Evolutionary conservation across 2,329 filamentous ascomycete genomes (phyloP), one percentile per base, ranked within the genome.

Genomic region (Dactylonectria macrodidyma): DNA sequence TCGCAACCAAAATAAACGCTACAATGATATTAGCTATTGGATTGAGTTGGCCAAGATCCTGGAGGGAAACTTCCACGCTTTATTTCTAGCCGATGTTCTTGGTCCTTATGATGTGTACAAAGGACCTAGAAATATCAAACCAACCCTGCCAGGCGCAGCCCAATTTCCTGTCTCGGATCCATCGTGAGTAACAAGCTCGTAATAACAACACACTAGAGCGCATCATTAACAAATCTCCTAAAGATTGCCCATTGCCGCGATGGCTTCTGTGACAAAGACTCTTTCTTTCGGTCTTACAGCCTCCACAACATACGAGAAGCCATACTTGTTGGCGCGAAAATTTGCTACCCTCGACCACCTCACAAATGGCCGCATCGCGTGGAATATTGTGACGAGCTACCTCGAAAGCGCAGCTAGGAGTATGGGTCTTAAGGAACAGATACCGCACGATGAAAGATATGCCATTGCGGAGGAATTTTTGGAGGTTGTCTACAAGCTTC

Each of bases 361-460:
- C 12, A 80, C 78, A 1, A 76, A 78, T 16, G 81, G 81, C 1
- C 62, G 79, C 5, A 75, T 82, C 6, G 81, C 78, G 0, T 87
- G 85, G 85, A 88, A 88, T 58, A 84, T 87, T 41, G 85, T 87
- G 0, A 87, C 85, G 0, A 82, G 79, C 10, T 86, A 86, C 65
- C 75, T 85, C 2, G 83, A 86, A 44, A 83, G 80, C 11, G 83
- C 85, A 3, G 84, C 85, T 2, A 78, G 82, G n/a, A 85, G 84
- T 12, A 82, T 84, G 67, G 85, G 84, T 1, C 73, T 84, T 1
- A 74, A 82, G 14, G 75, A 82, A 14, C 82, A 84, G 62, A 78
- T 86, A 36, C 79, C 84, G 61, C 85, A 87, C 65, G 84, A 87
- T 55, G 82, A 85, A 76, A 80, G 84, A 11, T 87, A 86, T 71